Evolutionary conservation across 1,284 basidiomycete species (phyloP), one percentile per base, ranked within the genome.

Genomic region (Sanghuangporus weigelae): DNA sequence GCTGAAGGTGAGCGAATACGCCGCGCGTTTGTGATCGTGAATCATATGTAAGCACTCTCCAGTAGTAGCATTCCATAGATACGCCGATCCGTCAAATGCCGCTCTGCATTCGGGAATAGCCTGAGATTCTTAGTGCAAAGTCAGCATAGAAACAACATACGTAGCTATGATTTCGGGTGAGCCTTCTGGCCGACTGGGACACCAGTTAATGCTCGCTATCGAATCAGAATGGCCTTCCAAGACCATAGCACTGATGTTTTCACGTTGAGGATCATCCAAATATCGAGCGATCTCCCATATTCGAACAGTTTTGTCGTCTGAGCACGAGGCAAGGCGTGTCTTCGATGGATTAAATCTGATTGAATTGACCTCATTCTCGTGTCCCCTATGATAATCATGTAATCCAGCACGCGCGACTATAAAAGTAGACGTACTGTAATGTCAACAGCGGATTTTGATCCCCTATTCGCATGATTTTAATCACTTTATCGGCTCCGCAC

Each of bases 361-460:
- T 71, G 88, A 85, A 69, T 92, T 94, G 67, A 94, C 82, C 73
- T 94, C 92, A 65, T 86, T 83, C 31, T 77, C 78, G 68, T 94
- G 92, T 0, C 89, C 91, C 49, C 89, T 92, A 63, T 39, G 59
- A 59, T 49, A 26, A 38, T 31, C 42, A 21, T 36, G 50, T 11
- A 21, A 12, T 26, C 36, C 16, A 10, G 19, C 23, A 19, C 53
- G 16, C 49, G 10, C 11, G 7, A 46, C 21, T 46, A 19, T 21
- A 19, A 39, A 44, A 44, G 44, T 12, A 23, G 60, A 76, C 85
- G 57, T 69, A 89, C 89, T 74, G 74, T 40, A 90, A 74, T 31
- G 80, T 82, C 69, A 80, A 83, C 31, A 90, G 73, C 0, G 86
- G 82, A 59, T 79, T 78, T 14, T 74, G 69, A 50, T 78, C 75